These are phyloP conservation scores for Colletotrichum eleusines DNA, from an alignment of 2,329 filamentous ascomycete genomes.

Conservation along the genomic window DNA sequence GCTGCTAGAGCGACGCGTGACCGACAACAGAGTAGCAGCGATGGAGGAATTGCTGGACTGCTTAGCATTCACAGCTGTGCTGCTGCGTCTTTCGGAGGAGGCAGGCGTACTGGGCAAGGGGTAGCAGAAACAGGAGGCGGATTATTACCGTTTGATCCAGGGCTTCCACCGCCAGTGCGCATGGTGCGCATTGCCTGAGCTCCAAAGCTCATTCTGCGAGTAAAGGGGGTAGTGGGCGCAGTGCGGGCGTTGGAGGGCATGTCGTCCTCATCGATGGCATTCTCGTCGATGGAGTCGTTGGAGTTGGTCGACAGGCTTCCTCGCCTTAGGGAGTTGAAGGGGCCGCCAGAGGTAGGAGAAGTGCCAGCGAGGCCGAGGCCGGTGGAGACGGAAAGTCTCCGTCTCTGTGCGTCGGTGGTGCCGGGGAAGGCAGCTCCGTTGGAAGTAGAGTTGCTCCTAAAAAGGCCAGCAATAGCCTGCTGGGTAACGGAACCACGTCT, in stretches of 20 bases:
- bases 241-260: slow-evolving; percentile 63
- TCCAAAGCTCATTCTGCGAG: slow-evolving; percentile 90
- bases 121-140: slow-evolving; percentile 54
- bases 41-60: slow-evolving; percentile 51
- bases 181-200: slow-evolving; percentile 81
- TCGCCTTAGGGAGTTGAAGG: slow-evolving; percentile 67
- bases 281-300: slow-evolving; percentile 75
- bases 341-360: slow-evolving; percentile 69
- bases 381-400: slow-evolving; percentile 80
- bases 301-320: slow-evolving; percentile 77
- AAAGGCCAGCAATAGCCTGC: slow-evolving; percentile 69
- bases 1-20: slow-evolving; percentile 54
- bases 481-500: slow-evolving; percentile 70
- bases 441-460: slow-evolving; percentile 67
- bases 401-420: slow-evolving; percentile 67
- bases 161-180: slow-evolving; percentile 69
- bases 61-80: slow-evolving; percentile 41
- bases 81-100: slow-evolving; percentile 48
- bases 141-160: slow-evolving; percentile 72
- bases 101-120: slow-evolving; percentile 51
- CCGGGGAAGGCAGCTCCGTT: slow-evolving; percentile 60
- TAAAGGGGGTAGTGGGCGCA: slow-evolving; percentile 79
- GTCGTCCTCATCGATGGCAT: slow-evolving; percentile 77
- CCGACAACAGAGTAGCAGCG: slow-evolving; percentile 50
- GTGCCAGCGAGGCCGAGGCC: slow-evolving; percentile 80